Percentiles rank a stretch among this genome's conserved stretches.
These are phyloP conservation scores for Wolfiporia cocos DNA, from an alignment of 1,284 basidiomycete species.

Conservation along the genomic window DNA sequence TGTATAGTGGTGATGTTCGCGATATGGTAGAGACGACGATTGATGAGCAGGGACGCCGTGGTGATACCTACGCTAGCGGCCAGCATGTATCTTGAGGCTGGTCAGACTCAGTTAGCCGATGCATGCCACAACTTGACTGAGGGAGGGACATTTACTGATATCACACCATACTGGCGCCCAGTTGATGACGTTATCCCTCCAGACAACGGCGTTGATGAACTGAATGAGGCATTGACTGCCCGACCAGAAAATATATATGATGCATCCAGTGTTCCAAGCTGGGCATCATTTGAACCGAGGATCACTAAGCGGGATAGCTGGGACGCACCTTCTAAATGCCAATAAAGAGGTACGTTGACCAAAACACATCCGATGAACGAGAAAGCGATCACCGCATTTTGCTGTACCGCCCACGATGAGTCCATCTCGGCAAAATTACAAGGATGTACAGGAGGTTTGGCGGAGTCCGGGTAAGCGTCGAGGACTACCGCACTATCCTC, in stretches of 20 bases:
- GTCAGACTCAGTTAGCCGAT: background rate
- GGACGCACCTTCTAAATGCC: constrained; percentile 47
- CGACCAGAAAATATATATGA: constrained; percentile 60
- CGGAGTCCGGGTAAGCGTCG: too few relatives aligned
- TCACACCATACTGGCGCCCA: constrained; percentile 70
- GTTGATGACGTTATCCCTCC: constrained; percentile 54
- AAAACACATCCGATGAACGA: constrained; percentile 45
- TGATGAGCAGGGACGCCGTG: constrained; percentile 40
- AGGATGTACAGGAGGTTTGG: too few relatives aligned
- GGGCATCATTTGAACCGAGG: background rate
- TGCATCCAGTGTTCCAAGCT: constrained; percentile 51
- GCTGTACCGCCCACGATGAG: too few relatives aligned
- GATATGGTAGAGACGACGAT: constrained; percentile 42
- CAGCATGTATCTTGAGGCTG: constrained; percentile 33
- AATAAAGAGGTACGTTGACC: too few relatives aligned
- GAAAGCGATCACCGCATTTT: constrained; percentile 20
- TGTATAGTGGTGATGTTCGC: constrained; percentile 27
- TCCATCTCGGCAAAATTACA: too few relatives aligned
- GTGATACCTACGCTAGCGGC: constrained; percentile 33
- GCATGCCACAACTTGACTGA: too few relatives aligned
- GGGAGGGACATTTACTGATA: constrained; percentile 44
- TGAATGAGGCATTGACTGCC: constrained; percentile 47
- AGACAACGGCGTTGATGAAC: constrained; percentile 61
- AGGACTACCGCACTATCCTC: too few relatives aligned
- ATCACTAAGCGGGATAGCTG: background rate